A percentile compares a stretch with the other conserved stretches of the same genome.
These are phyloP conservation scores for Penicillium longicatenatum DNA, from an alignment of 495 filamentous ascomycete species.

Conservation along the genomic window DNA sequence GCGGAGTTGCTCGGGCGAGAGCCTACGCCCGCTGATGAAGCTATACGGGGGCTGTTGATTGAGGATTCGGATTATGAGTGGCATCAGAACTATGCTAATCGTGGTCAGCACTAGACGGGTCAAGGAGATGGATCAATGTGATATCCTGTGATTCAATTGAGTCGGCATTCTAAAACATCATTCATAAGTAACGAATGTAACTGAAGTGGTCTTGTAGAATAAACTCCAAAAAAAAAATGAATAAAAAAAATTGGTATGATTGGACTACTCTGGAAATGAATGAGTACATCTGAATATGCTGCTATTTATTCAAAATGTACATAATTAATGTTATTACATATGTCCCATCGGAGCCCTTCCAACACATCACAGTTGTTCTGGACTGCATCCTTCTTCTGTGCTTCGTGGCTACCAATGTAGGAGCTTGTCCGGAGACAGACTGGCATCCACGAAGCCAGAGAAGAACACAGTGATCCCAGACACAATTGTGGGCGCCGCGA, in stretches of 20 bases:
- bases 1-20: background rate
- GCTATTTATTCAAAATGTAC: too few relatives aligned
- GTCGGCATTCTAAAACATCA: too few relatives aligned
- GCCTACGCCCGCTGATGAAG: background rate
- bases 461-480: constrained; percentile 14
- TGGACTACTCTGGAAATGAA: too few relatives aligned
- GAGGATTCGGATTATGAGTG: background rate
- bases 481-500: constrained; percentile 15
- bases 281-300: too few relatives aligned
- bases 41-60: background rate
- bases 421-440: constrained; percentile 25
- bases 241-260: too few relatives aligned
- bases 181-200: too few relatives aligned
- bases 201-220: too few relatives aligned
- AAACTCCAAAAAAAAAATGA: too few relatives aligned
- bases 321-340: background rate
- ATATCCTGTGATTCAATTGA: too few relatives aligned
- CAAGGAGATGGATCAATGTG: background rate
- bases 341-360: constrained; percentile 29
- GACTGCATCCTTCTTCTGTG: constrained; percentile 12
- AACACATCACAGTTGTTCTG: constrained; percentile 15
- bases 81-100: background rate
- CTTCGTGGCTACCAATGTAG: constrained; percentile 26
- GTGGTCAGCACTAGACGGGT: background rate
- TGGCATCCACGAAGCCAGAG: constrained; percentile 16